A percentile compares a stretch with the other conserved stretches of the same genome.
phyloP scores from a whole-genome alignment of 208 protist species.

The Acanthamoeba culbertsoni region DNA sequence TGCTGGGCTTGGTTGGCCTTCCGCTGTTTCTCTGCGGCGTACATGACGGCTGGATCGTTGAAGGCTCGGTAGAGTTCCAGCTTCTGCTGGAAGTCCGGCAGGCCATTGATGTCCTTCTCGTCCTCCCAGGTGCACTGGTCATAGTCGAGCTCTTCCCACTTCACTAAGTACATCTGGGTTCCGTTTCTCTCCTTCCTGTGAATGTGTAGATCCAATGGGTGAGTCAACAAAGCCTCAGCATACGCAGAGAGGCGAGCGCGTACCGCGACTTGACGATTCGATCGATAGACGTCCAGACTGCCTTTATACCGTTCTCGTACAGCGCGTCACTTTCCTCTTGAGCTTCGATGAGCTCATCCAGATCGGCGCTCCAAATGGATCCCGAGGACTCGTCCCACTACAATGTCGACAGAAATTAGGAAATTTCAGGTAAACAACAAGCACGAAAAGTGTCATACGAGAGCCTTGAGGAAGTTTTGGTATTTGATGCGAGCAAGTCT shows the following conservation, averaged over 20 bases:
- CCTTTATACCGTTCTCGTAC: conserved; percentile 28
- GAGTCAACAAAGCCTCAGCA: not conserved
- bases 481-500: conserved; percentile 8
- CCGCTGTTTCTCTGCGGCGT: not conserved
- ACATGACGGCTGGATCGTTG: not conserved
- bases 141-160: conserved; percentile 61
- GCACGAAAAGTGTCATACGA: not conserved
- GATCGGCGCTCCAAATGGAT: not conserved
- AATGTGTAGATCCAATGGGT: not conserved
- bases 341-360: not conserved
- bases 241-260: not conserved
- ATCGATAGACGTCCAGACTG: not conserved
- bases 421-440: not conserved
- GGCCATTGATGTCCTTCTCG: not conserved
- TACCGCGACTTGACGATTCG: conserved; percentile 48
- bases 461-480: not conserved
- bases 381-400: not conserved
- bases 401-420: no score
- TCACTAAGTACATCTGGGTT: conserved; percentile 44
- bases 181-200: not conserved
- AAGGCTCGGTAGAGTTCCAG: not conserved
- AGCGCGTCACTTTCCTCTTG: conserved; percentile 34
- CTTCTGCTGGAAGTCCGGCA: conserved; percentile 43
- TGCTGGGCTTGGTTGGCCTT: not conserved
- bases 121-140: conserved; percentile 51